Base-by-base conservation (phyloP, 441 rosid species). In the Erysimum pusillum region DNA sequence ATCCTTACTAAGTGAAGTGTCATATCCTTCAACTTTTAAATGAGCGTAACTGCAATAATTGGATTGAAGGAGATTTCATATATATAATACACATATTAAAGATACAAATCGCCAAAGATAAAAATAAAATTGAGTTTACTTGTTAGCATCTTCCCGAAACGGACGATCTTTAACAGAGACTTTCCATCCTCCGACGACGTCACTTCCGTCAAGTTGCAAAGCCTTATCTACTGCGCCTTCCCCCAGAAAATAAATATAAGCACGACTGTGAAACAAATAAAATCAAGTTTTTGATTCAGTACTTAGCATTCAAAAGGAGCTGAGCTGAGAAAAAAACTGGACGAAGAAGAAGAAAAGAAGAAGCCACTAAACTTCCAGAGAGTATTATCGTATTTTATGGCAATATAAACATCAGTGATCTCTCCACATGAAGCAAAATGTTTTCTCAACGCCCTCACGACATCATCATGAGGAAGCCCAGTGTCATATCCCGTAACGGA, bases 381-480 rank as follows among this genome's bases (percentile, higher is more conserved):
- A 9, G 48, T 5, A 42, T 28, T 28, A 4, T 3, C 31, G n/a
- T n/a, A n/a, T n/a, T n/a, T n/a, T 38, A 0, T 5, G n/a, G 3
- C 6, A 20, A 60, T 12, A 38, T 18, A 38, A 60, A 60, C 32
- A 60, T 60, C 20, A 4, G 35, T 25, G 36, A 63, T 44, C 36
- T 42, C 12, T 63, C 67, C 67, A 14, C 67, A 63, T 63, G 67
- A 42, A 42, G 52, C 7, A 2, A 25, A 63, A 63, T 25, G 38
- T 25, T 63, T 25, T 42, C 9, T 42, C 53, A 63, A 28, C 4
- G 38, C 52, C 0, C 20, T 8, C 12, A 7, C 22, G 14, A 63
- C 38, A 14, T 2, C 67, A 1, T 8, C 13, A 4, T 0, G 53
- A 63, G 14, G 38, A 44, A 63, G 9, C 25, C 6, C 3, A 28